These are phyloP conservation scores for Cryptococcus sp. DNA, from an alignment of 1,284 basidiomycete genomes.

Conservation along the genomic window DNA sequence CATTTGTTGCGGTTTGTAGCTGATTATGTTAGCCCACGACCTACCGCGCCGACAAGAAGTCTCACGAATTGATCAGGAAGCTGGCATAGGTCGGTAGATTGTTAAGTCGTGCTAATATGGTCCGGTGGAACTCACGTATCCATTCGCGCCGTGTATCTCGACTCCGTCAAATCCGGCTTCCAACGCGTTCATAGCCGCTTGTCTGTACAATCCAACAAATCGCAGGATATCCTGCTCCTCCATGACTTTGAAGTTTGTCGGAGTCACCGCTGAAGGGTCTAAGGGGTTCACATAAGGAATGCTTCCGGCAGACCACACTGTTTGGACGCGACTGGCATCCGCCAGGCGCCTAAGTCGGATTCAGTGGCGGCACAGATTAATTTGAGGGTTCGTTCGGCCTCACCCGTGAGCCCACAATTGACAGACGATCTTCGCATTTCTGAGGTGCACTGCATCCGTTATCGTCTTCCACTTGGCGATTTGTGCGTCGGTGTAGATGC, in stretches of 20 bases:
- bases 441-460: slow-evolving; percentile 54
- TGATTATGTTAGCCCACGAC: slow-evolving; percentile 42
- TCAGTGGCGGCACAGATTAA: neutral
- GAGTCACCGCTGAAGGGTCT: slow-evolving; percentile 25
- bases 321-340: no score
- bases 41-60: no score
- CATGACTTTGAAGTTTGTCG: slow-evolving; percentile 31
- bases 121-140: slow-evolving; percentile 32
- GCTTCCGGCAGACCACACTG: no score
- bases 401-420: slow-evolving; percentile 59
- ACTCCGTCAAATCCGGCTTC: slow-evolving; percentile 68
- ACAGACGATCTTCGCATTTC: slow-evolving; percentile 55
- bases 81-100: slow-evolving; percentile 55
- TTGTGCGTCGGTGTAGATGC: slow-evolving; percentile 31
- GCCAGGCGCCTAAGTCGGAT: no score
- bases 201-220: slow-evolving; percentile 57
- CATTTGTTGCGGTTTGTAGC: slow-evolving; percentile 57
- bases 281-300: neutral
- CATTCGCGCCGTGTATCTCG: slow-evolving; percentile 61
- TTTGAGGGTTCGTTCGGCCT: neutral
- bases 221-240: slow-evolving; percentile 44
- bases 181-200: slow-evolving; percentile 59
- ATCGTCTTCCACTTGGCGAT: slow-evolving; percentile 46
- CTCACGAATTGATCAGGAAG: slow-evolving; percentile 59
- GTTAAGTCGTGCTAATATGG: neutral